Evolutionary conservation across 2,329 filamentous ascomycete species (phyloP), one percentile per base, ranked within the genome.

Genomic region (Leptodontidium sp.): DNA sequence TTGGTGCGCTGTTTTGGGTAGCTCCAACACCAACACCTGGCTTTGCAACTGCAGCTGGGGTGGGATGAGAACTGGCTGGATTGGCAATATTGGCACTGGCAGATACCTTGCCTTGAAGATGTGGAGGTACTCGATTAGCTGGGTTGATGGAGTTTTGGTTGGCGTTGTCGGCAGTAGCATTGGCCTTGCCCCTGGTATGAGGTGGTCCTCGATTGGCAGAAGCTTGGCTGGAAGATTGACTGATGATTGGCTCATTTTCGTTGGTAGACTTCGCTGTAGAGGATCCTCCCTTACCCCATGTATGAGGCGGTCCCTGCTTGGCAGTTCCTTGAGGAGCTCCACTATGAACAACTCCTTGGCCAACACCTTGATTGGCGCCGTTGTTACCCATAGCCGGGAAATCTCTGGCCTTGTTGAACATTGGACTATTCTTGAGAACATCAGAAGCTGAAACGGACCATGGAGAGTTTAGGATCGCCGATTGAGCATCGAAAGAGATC

Each of bases 401-500:
- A 4, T 65, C 38, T 24, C 5, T 40, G 2, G 55, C 35, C 38
- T n/a, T 59, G 26, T 32, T 53, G 50, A 32, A 53, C 15, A 17
- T 53, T 24, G n/a, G 55, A 3, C 11, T 21, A 9, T 15, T 59
- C 15, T 45, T 50, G 15, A 49, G 7, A 2, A 15, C 49, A 11
- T 62, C 50, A 15, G 49, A 50, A 17, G 49, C 49, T 4, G 47
- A 21, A 17, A 53, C 29, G 12, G 52, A 62, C 66, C 66, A 68
- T 50, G 52, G n/a, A 17, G 66, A 49, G 32, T 64, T 64, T 7
- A 68, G 45, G 9, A 68, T 50, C 2, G 47, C 57, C 11, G 55
- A 55, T 40, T 45, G 38, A 17, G 68, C 59, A 14, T 55, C 61
- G 29, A 70, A 66, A 29, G n/a, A 57, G 35, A 71, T 70, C 40